These are phyloP conservation scores for Pyrenophora teres DNA, from an alignment of 2,329 filamentous ascomycete genomes.

Conservation along the genomic window DNA sequence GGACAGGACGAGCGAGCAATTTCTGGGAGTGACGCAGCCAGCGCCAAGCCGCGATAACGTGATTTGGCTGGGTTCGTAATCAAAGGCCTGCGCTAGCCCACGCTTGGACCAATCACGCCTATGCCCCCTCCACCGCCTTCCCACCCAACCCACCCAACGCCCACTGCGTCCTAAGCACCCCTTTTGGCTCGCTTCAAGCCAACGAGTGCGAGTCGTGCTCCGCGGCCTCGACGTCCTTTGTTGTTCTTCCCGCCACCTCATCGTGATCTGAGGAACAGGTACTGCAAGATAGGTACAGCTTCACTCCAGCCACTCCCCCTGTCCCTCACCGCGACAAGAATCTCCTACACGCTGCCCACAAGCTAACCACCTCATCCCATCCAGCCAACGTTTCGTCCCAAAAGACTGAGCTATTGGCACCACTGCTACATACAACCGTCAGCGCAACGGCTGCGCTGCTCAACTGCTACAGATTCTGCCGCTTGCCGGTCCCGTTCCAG, in stretches of 20 bases:
- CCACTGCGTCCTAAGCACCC: slow-evolving; percentile 21
- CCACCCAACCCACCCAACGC: slow-evolving; percentile 12
- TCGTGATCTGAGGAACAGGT: background rate
- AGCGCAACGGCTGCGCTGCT: slow-evolving; percentile 3
- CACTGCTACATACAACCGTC: background rate
- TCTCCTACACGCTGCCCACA: too few relatives aligned
- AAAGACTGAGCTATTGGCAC: slow-evolving; percentile 3
- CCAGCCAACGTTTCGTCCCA: background rate
- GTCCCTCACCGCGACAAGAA: background rate
- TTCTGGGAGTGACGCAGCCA: slow-evolving; percentile 39
- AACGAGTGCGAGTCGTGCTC: slow-evolving; percentile 11
- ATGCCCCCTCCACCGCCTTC: slow-evolving; percentile 12
- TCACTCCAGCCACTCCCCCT: too few relatives aligned
- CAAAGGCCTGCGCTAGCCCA: slow-evolving; percentile 1
- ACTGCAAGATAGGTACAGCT: too few relatives aligned
- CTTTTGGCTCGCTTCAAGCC: slow-evolving; percentile 29
- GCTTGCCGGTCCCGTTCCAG: slow-evolving; percentile 17
- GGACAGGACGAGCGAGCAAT: slow-evolving; percentile 40
- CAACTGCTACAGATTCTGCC: slow-evolving; percentile 14
- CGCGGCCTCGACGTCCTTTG: background rate
- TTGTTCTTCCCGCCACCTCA: background rate
- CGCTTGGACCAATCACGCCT: slow-evolving; percentile 16
- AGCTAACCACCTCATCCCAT: background rate
- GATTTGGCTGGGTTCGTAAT: slow-evolving; percentile 27
- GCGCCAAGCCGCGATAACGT: slow-evolving; percentile 37